Base-by-base conservation (phyloP, 805 yeast genomes). In the Dipodascus geniculatus region DNA sequence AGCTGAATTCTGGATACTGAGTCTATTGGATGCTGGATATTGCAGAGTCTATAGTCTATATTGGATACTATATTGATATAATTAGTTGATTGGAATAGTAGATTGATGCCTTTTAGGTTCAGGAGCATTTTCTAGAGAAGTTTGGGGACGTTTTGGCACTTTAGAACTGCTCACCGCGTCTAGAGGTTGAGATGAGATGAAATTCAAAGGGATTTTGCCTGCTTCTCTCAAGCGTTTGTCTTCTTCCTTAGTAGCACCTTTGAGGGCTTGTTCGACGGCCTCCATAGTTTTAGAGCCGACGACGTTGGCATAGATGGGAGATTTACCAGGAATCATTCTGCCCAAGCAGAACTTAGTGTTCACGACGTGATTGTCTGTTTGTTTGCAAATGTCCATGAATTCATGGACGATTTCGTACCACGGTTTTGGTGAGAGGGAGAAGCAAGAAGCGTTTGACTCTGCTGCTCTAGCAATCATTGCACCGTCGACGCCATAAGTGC, bases 401-500 rank as follows among this genome's bases (percentile, higher is more conserved):
- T 87, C 84, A 49, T 71, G 73, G 9, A 80, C 74, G 9, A 78
- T 69, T 23, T 71, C 64, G 23, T 68, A 72, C 86, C 91, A 86
- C 0, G 77, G 71, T 49, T 74, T 64, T 2, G 77, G 75, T 0
- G 68, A 71, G 11, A 51, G 59, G 20, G 50, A 11, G 65, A 93
- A 93, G 42, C 87, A 82, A 0, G 95, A 75, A 4, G 96, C 93
- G 64, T 93, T 90, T 3, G 76, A 64, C 68, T 93, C 98, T 0
- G 97, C 98, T 28, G 81, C 80, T 31, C 87, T 84, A 1, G 97
- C 99, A 62, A 90, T 81, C 99, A 93, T 91, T 3, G 87, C 90
- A 2, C 98, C 96, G 51, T 78, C 78, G 1, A 75, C 74, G 0
- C 82, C 79, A 59, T 76, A 78, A n/a, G 68, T 65, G 8, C 68